A percentile compares a stretch with the other conserved stretches of the same genome.
Conservation (phyloP, 179 eudicot genomes). For the Kewa caespitosa region DNA sequence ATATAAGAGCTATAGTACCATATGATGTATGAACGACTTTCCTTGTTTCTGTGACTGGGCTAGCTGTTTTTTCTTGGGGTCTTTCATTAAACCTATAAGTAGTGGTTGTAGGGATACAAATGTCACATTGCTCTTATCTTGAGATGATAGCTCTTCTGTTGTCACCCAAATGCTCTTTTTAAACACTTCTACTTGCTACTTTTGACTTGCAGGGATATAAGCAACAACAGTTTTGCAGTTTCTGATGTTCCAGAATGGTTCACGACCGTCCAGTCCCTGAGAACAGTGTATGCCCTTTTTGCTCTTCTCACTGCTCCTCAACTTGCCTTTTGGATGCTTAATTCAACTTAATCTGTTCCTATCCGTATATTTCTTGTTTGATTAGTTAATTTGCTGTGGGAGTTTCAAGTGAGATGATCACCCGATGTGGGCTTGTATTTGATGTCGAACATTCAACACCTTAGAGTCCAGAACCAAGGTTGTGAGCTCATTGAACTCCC, state of each 20-base stretch:
- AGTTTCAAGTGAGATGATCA: too few species aligned
- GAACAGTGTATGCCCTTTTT: constrained; percentile 36
- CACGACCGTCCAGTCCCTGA: constrained; percentile 44
- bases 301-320: not conserved
- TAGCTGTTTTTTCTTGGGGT: not conserved
- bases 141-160: not conserved
- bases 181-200: not conserved
- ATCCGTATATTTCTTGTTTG: too few species aligned
- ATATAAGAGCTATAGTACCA: too few species aligned
- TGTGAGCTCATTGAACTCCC: too few species aligned
- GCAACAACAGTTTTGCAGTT: constrained; percentile 64
- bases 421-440: too few species aligned
- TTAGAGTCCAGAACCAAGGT: too few species aligned
- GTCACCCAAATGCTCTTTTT: not conserved
- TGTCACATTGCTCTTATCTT: not conserved
- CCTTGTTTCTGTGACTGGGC: not conserved
- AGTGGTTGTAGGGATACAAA: too few species aligned
- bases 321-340: not conserved
- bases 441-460: too few species aligned
- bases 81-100: too few species aligned
- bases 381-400: too few species aligned
- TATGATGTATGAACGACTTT: not conserved
- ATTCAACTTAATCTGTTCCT: not conserved
- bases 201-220: constrained; percentile 58
- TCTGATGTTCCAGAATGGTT: constrained; percentile 59